Conservation (phyloP, 257 asterid species). For the Solanum paucissectum region DNA sequence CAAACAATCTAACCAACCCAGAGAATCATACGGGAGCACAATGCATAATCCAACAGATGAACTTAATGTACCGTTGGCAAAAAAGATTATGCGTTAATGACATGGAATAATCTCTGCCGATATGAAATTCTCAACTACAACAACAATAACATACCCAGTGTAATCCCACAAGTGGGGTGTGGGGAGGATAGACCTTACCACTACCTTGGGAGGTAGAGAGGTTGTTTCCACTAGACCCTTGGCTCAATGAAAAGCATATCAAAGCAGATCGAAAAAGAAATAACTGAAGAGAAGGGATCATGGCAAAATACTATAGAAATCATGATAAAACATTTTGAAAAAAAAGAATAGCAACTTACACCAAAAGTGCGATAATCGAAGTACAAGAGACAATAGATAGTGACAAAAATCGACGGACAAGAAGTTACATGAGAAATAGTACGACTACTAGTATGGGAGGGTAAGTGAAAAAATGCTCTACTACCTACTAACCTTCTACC, state of each 20-base stretch:
- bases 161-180: neutral
- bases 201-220: neutral
- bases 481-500: neutral
- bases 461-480: neutral
- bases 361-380: neutral
- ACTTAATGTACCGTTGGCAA: neutral
- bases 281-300: neutral
- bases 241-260: neutral
- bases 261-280: neutral
- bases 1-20: neutral
- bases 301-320: neutral
- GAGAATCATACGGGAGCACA: neutral
- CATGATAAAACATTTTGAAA: neutral
- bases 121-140: neutral
- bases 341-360: neutral
- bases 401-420: neutral
- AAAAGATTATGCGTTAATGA: neutral
- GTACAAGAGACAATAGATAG: neutral
- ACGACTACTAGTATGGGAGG: neutral
- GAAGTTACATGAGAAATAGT: neutral
- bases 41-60: neutral
- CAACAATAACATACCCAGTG: neutral
- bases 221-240: neutral
- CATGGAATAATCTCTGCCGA: neutral
- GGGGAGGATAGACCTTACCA: neutral